Evolutionary conservation across 495 filamentous ascomycete species (phyloP).

Genomic region (Penicillium lividum): DNA sequence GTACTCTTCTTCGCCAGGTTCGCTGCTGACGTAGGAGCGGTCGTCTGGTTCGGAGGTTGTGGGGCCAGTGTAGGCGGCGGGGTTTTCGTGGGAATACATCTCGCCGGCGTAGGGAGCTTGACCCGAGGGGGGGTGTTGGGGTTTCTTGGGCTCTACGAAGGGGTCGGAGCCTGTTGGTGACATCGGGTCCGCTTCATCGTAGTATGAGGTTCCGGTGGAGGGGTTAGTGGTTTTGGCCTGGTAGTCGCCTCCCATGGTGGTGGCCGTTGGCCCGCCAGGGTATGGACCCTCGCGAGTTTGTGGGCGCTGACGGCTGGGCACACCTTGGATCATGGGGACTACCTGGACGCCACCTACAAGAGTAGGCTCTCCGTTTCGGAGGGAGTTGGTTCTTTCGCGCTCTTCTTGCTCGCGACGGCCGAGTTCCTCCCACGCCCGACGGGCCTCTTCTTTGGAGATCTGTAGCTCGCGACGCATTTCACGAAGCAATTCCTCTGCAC

Average conservation of each 20-base stretch:
- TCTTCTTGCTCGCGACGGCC: slow-evolving; percentile 93
- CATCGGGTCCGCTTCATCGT: slow-evolving; percentile 40
- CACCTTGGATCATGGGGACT: slow-evolving; percentile 86
- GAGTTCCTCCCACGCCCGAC: slow-evolving; percentile 95
- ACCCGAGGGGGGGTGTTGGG: slow-evolving; percentile 19
- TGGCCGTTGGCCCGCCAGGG: slow-evolving; percentile 28
- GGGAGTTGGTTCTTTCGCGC: slow-evolving; percentile 80
- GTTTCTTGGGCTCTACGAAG: slow-evolving; percentile 45
- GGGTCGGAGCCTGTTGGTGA: slow-evolving; percentile 62
- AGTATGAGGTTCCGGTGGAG: slow-evolving; percentile 40
- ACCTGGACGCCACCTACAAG: slow-evolving; percentile 93
- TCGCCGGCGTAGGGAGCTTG: slow-evolving; percentile 35
- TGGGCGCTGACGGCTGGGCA: slow-evolving; percentile 63
- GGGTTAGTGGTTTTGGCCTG: slow-evolving; percentile 26
- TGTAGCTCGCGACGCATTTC: slow-evolving; percentile 90
- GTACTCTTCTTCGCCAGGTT: slow-evolving; percentile 60
- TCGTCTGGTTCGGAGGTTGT: slow-evolving; percentile 47
- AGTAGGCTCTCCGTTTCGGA: slow-evolving; percentile 86
- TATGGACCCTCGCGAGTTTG: slow-evolving; percentile 51
- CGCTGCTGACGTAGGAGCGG: slow-evolving; percentile 54
- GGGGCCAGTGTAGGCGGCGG: slow-evolving; percentile 21
- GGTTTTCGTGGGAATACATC: slow-evolving; percentile 11
- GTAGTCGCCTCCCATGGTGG: slow-evolving; percentile 27
- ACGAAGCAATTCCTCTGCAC: slow-evolving; percentile 69
- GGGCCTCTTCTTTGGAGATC: slow-evolving; percentile 95